Evolutionary conservation across 78 protist genomes (phyloP).

Genomic region (Dictyostelium brefeldianum): DNA sequence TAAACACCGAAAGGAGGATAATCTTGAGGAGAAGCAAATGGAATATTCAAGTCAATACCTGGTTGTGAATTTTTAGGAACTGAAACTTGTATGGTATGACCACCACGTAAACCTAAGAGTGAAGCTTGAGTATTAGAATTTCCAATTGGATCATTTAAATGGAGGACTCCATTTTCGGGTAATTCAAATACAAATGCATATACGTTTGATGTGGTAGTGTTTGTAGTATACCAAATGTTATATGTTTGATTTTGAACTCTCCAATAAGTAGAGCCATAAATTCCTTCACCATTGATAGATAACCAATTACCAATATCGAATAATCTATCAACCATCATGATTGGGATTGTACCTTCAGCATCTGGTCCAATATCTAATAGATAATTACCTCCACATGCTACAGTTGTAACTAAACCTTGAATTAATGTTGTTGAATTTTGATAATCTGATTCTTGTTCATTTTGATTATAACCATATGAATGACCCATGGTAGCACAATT

Average conservation of each 20-base stretch:
- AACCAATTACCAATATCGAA: slow-evolving; percentile 65
- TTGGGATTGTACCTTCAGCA: slow-evolving; percentile 64
- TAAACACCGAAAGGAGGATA: not conserved
- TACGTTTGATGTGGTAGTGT: not conserved
- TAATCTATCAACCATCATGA: slow-evolving; percentile 27
- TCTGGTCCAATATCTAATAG: slow-evolving; percentile 81
- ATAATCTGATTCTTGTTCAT: not conserved
- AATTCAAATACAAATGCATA: slow-evolving; percentile 31
- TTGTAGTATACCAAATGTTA: slow-evolving; percentile 29
- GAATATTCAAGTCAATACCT: not conserved
- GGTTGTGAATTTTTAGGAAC: not conserved
- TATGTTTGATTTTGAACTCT: slow-evolving; percentile 54
- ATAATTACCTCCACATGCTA: slow-evolving; percentile 68
- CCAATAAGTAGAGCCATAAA: slow-evolving; percentile 71
- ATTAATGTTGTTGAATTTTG: slow-evolving; percentile 26
- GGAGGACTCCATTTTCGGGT: not conserved
- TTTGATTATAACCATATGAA: slow-evolving; percentile 67
- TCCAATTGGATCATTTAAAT: not conserved
- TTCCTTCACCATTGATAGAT: slow-evolving; percentile 63
- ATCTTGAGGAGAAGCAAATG: not conserved
- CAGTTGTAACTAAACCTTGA: slow-evolving; percentile 27
- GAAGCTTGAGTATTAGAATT: not conserved
- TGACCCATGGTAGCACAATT: slow-evolving; percentile 55
- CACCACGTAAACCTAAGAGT: not conserved
- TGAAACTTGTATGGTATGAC: not conserved